phyloP scores from a whole-genome alignment of 345 rosid genomes.

The Stellera chamaejasme region DNA sequence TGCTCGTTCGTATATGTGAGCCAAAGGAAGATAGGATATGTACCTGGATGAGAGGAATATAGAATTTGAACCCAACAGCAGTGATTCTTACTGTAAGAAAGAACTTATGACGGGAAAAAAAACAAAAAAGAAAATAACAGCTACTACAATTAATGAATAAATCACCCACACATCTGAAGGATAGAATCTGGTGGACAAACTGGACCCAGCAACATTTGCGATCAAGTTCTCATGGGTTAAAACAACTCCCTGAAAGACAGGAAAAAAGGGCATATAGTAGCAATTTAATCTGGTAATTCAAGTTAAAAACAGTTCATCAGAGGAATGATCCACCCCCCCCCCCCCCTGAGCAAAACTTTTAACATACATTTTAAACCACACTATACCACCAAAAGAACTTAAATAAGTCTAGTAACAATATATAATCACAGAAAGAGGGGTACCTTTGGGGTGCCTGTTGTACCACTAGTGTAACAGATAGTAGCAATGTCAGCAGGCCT shows the following conservation, averaged over 20 bases:
- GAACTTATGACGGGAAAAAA: constrained; percentile 6
- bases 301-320: no score
- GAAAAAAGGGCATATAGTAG: constrained; percentile 3
- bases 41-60: constrained; percentile 34
- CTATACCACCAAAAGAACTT: no score
- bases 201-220: constrained; percentile 75
- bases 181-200: constrained; percentile 35
- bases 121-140: constrained; percentile 5
- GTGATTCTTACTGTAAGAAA: constrained; percentile 3
- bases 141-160: not conserved
- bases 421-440: constrained; percentile 1
- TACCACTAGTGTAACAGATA: constrained; percentile 95
- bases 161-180: constrained; percentile 81
- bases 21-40: constrained; percentile 95
- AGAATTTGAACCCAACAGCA: constrained; percentile 13
- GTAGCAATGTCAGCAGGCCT: constrained; percentile 61
- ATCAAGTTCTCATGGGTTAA: constrained; percentile 82
- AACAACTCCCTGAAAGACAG: constrained; percentile 61
- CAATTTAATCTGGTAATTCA: no score
- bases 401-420: no score
- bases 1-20: constrained; percentile 89
- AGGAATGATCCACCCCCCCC: no score
- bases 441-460: constrained; percentile 99
- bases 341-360: no score
- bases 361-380: no score